Conservation (phyloP, 345 rosid genomes). For the Bretschneidera sinensis region DNA sequence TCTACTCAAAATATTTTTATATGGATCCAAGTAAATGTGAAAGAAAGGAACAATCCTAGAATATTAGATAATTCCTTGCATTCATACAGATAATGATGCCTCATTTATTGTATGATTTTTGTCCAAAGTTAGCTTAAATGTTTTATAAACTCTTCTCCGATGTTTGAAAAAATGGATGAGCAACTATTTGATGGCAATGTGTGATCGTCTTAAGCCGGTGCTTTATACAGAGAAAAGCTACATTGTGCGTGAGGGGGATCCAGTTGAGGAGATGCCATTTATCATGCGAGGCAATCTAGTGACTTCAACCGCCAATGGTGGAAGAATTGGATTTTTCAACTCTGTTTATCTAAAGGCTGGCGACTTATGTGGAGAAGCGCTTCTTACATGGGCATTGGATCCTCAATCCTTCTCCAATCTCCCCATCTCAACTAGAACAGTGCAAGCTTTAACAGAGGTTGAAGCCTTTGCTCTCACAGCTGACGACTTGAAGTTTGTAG, state of each 20-base stretch:
- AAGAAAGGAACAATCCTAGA: no score
- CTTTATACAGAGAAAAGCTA: slow-evolving; percentile 56
- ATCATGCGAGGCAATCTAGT: slow-evolving; percentile 51
- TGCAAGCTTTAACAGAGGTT: slow-evolving; percentile 54
- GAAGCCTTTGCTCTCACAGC: slow-evolving; percentile 70
- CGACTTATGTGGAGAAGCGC: slow-evolving; percentile 78
- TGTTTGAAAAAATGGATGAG: slow-evolving; percentile 78
- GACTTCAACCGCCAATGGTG: slow-evolving; percentile 65
- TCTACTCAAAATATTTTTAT: no score
- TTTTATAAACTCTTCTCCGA: slow-evolving; percentile 18
- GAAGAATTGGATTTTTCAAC: slow-evolving; percentile 59
- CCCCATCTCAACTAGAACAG: slow-evolving; percentile 69
- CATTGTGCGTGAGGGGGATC: slow-evolving; percentile 61
- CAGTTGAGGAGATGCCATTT: slow-evolving; percentile 73
- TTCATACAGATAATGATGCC: no score
- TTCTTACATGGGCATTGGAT: slow-evolving; percentile 71
- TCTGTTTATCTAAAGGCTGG: slow-evolving; percentile 47
- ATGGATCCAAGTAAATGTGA: no score
- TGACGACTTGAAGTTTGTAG: slow-evolving; percentile 59
- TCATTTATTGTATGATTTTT: background rate
- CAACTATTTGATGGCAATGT: slow-evolving; percentile 69
- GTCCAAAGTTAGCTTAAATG: background rate
- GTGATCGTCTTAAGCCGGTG: slow-evolving; percentile 58
- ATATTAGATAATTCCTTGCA: no score
- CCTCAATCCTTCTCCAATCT: slow-evolving; percentile 51